Base-by-base conservation (phyloP, 306 rosid genomes). In the Coriaria nepalensis region DNA sequence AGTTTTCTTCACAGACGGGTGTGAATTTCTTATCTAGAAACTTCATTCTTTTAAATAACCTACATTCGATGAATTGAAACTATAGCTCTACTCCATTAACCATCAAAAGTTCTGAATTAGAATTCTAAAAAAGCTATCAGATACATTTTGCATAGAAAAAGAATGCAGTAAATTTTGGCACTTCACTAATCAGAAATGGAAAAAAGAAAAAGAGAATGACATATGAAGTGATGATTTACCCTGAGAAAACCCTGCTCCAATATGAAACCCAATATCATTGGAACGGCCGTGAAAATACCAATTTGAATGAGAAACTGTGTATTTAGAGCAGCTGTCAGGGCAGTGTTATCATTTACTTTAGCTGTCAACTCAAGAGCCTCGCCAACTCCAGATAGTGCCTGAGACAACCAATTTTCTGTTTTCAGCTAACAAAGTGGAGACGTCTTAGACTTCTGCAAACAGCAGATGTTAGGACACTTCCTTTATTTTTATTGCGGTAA, bases 361-460 rank as follows among this genome's bases (percentile, higher is more conserved):
- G 95, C 95, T 73, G 68, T 45, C n/a, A 56, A 68, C 52, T 60
- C 78, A 55, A 84, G 61, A 33, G 40, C 9, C 72, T 79, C 93
- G 32, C 93, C 95, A 70, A 88, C 93, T 61, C 97, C 97, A 70
- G 90, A 88, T 48, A 88, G 61, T 37, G 97, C 93, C 97, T 88
- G 67, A 13, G 67, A 61, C 47, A 67, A 33, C n/a, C 43, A 49
- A 33, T 42, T 20, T 37, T 33, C 29, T n/a, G 9, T 32, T 2
- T 40, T 35, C 36, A 0, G 8, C 7, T 33, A 41, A 33, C 13
- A n/a, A n/a, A n/a, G n/a, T n/a, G n/a, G n/a, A n/a, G n/a, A n/a
- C n/a, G n/a, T n/a, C n/a, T n/a, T n/a, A n/a, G n/a, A n/a, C n/a
- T n/a, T n/a, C n/a, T n/a, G n/a, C n/a, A n/a, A n/a, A n/a, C n/a